Base-by-base conservation (phyloP, 1,139 yeast species). In the Protomyces pachydermus region DNA sequence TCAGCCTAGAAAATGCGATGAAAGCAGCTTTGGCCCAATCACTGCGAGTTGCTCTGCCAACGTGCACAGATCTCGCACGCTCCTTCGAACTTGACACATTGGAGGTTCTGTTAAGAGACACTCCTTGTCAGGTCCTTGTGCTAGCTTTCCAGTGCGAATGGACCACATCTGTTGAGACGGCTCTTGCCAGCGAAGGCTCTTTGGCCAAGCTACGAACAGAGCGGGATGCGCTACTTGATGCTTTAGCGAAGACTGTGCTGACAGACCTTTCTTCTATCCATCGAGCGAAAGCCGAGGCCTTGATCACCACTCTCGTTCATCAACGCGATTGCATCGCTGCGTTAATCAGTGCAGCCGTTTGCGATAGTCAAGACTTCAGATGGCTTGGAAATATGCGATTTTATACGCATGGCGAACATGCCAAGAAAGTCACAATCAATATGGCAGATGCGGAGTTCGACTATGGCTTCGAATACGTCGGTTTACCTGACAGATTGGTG, bases 391-490 rank as follows among this genome's bases (percentile, higher is more conserved):
- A 83, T 55, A 86, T 85, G 68, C 65, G 65, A 25, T 69, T 66
- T 46, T 60, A 64, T 18, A 4, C 16, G 16, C 16, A 12, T n/a
- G 42, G 42, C 9, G 81, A 8, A 65, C 70, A 79, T n/a, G 32
- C 3, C 8, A 28, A 28, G 9, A 28, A 28, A 28, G 72, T 90
- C 9, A 70, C 63, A 0, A 80, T 90, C 0, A 74, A 71, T 12
- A 91, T 87, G 65, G 83, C 86, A 0, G 78, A 81, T 28, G 79
- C 84, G 8, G 68, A 70, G 0, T 82, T 86, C 65, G 65, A 54
- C 0, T 93, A 91, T 71, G 96, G 96, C 0, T 89, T 84, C 73
- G 97, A 91, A 70, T 93, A 90, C 70, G 78, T 86, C 12, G 98
- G 98, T 0, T 78, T 84, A 1, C 85, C 87, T 2, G 90, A 87